Percentiles rank a stretch among this genome's conserved stretches.
These are phyloP conservation scores for Phyllosticta citriasiana DNA, from an alignment of 2,329 filamentous ascomycete genomes.

Conservation along the genomic window DNA sequence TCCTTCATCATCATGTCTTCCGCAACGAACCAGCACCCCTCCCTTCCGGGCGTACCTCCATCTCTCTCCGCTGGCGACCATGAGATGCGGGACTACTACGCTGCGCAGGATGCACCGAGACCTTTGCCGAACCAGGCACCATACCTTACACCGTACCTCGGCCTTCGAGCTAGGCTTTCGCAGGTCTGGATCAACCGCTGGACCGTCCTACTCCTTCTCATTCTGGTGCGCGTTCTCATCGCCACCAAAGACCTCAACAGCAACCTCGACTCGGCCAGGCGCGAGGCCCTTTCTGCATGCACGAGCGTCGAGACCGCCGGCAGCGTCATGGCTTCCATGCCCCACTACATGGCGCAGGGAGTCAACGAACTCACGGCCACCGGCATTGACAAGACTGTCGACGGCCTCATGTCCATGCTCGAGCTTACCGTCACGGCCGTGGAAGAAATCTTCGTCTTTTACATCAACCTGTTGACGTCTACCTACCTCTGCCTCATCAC, in stretches of 20 bases:
- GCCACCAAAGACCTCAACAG: slow-evolving; percentile 62
- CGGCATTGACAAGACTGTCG: slow-evolving; percentile 70
- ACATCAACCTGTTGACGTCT: slow-evolving; percentile 81
- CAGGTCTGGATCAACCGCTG: slow-evolving; percentile 97
- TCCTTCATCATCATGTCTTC: slow-evolving; percentile 33
- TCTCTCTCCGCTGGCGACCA: slow-evolving; percentile 51
- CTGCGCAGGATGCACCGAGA: slow-evolving; percentile 44
- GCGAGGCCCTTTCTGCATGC: slow-evolving; percentile 79
- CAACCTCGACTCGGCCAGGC: slow-evolving; percentile 65
- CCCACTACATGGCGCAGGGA: slow-evolving; percentile 81
- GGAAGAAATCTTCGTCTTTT: slow-evolving; percentile 79
- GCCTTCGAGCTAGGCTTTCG: slow-evolving; percentile 77
- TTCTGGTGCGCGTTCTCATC: slow-evolving; percentile 72
- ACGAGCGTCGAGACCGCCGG: slow-evolving; percentile 86
- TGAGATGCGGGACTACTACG: slow-evolving; percentile 53
- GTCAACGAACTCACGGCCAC: slow-evolving; percentile 77
- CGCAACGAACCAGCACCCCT: slow-evolving; percentile 43
- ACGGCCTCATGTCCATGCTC: slow-evolving; percentile 69
- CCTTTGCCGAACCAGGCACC: slow-evolving; percentile 53
- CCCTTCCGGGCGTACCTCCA: slow-evolving; percentile 46
- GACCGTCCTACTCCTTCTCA: slow-evolving; percentile 80
- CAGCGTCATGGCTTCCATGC: slow-evolving; percentile 95
- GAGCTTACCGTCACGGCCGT: slow-evolving; percentile 71
- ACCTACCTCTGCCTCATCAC: slow-evolving; percentile 88
- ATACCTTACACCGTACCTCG: slow-evolving; percentile 81